phyloP scores from a whole-genome alignment of 805 yeast species.

The Barnettozyma sucrosica region DNA sequence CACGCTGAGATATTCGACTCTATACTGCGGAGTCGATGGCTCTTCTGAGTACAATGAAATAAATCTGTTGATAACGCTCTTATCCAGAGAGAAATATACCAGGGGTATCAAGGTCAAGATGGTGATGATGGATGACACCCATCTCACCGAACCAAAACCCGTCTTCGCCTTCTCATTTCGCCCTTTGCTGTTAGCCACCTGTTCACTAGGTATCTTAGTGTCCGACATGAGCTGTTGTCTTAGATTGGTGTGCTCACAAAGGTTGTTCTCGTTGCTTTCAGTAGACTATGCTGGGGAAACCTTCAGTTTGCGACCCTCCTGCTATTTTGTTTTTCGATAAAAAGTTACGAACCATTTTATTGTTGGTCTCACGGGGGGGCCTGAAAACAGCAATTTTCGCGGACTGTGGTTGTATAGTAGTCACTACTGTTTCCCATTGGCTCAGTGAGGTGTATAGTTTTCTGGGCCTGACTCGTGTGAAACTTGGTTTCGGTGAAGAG shows the following conservation, averaged over 20 bases:
- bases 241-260: neutral
- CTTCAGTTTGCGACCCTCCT: too few species aligned
- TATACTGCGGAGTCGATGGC: neutral
- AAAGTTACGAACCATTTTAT: neutral
- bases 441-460: too few species aligned
- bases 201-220: neutral
- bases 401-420: neutral
- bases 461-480: too few species aligned
- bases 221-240: neutral
- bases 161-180: neutral
- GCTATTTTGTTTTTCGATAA: neutral
- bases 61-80: neutral
- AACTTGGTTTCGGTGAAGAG: too few species aligned
- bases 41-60: neutral
- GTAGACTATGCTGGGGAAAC: neutral
- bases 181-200: neutral
- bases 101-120: neutral
- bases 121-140: neutral
- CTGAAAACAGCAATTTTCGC: neutral
- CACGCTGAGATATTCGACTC: conserved; percentile 11
- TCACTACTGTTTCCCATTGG: too few species aligned
- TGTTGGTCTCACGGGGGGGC: neutral
- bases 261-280: neutral
- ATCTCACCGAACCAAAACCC: neutral
- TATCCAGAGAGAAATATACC: neutral